These are phyloP conservation scores for Mollisiaceae sp. DNA, from an alignment of 2,329 filamentous ascomycete species.

Conservation along the genomic window DNA sequence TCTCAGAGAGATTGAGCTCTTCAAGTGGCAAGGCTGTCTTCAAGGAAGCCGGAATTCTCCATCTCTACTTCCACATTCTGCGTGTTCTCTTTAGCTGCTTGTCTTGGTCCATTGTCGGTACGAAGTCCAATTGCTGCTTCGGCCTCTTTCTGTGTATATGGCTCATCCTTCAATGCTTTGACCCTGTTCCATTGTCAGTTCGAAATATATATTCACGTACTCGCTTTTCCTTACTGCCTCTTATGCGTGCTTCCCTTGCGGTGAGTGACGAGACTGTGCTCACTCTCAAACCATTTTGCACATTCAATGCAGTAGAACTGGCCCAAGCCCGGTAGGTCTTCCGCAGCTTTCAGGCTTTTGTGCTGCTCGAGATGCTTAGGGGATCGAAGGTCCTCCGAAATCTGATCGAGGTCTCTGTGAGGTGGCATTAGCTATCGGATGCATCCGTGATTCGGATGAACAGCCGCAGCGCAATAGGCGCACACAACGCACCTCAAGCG, in stretches of 20 bases:
- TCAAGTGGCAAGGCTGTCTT: conserved; percentile 34
- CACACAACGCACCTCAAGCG: conserved; percentile 66
- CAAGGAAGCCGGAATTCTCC: conserved; percentile 39
- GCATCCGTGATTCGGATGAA: background rate
- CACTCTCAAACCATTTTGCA: conserved; percentile 94
- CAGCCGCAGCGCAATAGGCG: background rate
- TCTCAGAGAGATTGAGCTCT: background rate
- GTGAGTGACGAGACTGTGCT: conserved; percentile 76
- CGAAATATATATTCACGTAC: background rate
- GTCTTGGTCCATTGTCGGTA: conserved; percentile 66
- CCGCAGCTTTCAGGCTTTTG: conserved; percentile 77
- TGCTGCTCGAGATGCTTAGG: conserved; percentile 81
- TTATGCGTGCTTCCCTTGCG: conserved; percentile 91
- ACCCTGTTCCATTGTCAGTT: conserved; percentile 58
- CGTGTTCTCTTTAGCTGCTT: conserved; percentile 41
- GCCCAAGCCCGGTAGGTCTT: conserved; percentile 88
- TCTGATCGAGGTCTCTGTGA: conserved; percentile 86
- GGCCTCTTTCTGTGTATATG: conserved; percentile 84
- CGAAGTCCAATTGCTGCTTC: conserved; percentile 78
- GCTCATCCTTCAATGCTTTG: conserved; percentile 80
- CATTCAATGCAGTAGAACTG: conserved; percentile 90
- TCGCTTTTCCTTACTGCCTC: conserved; percentile 65
- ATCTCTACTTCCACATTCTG: conserved; percentile 50
- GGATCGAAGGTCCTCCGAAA: conserved; percentile 80
- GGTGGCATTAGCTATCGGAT: background rate